Base-by-base conservation (phyloP, 352 stramenopile species). In the Peronosclerospora sorghi region DNA sequence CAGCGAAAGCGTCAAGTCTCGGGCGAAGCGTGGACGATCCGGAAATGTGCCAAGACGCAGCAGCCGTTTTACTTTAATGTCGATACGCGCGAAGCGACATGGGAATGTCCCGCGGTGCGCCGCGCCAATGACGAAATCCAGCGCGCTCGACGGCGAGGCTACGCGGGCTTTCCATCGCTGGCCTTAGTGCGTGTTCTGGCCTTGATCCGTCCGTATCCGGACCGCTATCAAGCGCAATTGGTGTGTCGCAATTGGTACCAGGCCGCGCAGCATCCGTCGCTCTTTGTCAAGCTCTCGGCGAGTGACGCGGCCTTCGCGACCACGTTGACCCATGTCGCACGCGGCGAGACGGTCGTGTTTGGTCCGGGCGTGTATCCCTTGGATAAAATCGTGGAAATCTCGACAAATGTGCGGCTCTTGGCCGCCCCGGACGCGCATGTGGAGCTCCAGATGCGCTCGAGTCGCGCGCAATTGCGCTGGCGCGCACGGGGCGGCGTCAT, bases 1-100 rank as follows among this genome's bases (percentile, higher is more conserved):
- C 56, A 59, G 10, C 68, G 77, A 0, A 65, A 67, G 20, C 73
- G 74, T 13, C 59, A 66, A 43, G 34, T 90, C 9, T 83, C 70
- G 2, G 78, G 78, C 10, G 54, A 47, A 18, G 66, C 70, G 7
- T 87, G 78, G 78, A 47, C 68, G 14, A 27, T 81, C 9, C 63
- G 73, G 47, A 77, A 65, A 40, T 90, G 74, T 52, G 62, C 45
- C 12, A 68, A 80, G 30, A 86, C 73, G 26, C 63, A 62, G n/a
- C 65, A 84, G 23, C 69, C 65, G n/a, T 97, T 96, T 48, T 98
- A 90, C 65, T 96, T 88, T 45, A 97, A 98, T 57, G 51, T 42
- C 17, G 86, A 97, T 58, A 96, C 91, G 15, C 86, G 83, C 6
- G 91, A 98, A 75, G 88, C 89, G 20, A 77, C 80, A 28, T 97